Conservation (phyloP, 805 yeast genomes). For the Spathaspora arborariae region DNA sequence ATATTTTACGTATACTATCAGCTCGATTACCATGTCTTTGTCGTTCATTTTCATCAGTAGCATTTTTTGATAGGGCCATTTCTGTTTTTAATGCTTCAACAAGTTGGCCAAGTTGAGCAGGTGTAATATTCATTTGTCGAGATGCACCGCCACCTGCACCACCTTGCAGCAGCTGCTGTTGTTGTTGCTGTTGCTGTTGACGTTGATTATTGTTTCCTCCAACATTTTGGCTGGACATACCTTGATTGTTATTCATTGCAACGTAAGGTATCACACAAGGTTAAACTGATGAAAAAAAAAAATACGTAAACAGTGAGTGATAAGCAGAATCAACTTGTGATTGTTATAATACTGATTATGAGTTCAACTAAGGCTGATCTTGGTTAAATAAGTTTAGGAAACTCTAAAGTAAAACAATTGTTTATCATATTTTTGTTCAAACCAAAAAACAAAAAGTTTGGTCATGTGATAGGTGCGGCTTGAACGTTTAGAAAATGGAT, state of each 20-base stretch:
- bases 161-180: neutral
- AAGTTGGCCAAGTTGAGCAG: conserved; percentile 9
- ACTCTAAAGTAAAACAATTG: too few relatives aligned
- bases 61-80: conserved; percentile 56
- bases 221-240: neutral
- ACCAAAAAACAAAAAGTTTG: too few relatives aligned
- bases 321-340: too few relatives aligned
- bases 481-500: too few relatives aligned
- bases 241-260: conserved; percentile 3
- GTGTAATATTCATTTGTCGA: conserved; percentile 6
- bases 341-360: too few relatives aligned
- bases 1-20: conserved; percentile 56
- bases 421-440: too few relatives aligned
- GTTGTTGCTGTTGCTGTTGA: neutral
- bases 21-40: conserved; percentile 61
- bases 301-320: too few relatives aligned
- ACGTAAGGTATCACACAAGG: neutral
- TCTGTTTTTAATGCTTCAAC: conserved; percentile 52
- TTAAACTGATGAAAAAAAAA: too few relatives aligned
- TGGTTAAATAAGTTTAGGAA: too few relatives aligned
- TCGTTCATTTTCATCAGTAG: conserved; percentile 55
- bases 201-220: conserved; percentile 1
- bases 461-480: too few relatives aligned
- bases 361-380: too few relatives aligned
- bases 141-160: neutral